Percentiles rank a stretch among this genome's conserved stretches.
phyloP scores from a whole-genome alignment of 2,329 filamentous ascomycete genomes.

The Penicillium palitans region DNA sequence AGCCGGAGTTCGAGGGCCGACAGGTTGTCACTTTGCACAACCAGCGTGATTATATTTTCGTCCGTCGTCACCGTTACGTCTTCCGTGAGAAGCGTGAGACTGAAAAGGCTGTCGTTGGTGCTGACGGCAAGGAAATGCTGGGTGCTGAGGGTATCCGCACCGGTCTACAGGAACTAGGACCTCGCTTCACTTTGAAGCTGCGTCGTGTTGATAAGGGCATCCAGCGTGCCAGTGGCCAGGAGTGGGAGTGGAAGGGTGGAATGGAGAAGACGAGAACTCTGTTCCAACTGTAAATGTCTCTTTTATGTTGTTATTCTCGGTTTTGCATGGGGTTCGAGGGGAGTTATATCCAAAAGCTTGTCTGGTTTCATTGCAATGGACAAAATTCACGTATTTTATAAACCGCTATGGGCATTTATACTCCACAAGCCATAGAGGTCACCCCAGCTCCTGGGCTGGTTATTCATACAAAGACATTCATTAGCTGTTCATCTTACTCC shows the following conservation, averaged over 20 bases:
- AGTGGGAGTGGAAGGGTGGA: conserved; percentile 95
- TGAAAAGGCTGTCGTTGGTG: conserved; percentile 80
- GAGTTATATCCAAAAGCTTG: conserved; percentile 25
- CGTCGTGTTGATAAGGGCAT: conserved; percentile 90
- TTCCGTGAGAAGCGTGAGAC: conserved; percentile 85
- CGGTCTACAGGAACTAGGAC: conserved; percentile 87
- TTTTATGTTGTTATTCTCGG: conserved; percentile 15
- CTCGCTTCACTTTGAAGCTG: conserved; percentile 80
- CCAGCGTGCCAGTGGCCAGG: conserved; percentile 70
- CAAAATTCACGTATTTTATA: not conserved
- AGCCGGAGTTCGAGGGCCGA: conserved; percentile 79
- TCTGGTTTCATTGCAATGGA: conserved; percentile 8
- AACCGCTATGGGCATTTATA: not conserved
- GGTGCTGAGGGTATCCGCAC: conserved; percentile 84
- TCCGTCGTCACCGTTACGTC: conserved; percentile 84
- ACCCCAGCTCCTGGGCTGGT: not conserved
- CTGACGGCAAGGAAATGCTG: conserved; percentile 78
- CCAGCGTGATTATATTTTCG: conserved; percentile 93
- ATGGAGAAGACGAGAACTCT: conserved; percentile 94
- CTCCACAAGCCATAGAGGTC: not conserved
- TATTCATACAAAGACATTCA: not conserved
- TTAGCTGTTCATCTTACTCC: not conserved
- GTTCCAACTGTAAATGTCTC: conserved; percentile 71
- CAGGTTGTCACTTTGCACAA: conserved; percentile 94
- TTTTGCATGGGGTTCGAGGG: conserved; percentile 30